Percentiles rank a stretch among this genome's conserved stretches.
These are phyloP conservation scores for Podaxis rugospora DNA, from an alignment of 768 basidiomycete genomes.

Conservation along the genomic window DNA sequence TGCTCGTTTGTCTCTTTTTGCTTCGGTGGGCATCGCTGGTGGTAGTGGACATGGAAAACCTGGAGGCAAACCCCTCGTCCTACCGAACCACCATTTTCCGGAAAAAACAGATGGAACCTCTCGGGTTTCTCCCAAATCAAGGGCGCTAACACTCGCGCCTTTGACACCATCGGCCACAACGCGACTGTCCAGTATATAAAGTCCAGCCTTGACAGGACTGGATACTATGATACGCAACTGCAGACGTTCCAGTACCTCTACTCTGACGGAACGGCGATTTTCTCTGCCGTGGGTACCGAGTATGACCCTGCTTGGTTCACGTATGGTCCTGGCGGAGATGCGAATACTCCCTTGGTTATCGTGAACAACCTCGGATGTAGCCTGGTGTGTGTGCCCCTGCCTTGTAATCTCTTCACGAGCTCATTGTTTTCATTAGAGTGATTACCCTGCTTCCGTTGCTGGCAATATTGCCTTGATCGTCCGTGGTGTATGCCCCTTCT, in stretches of 20 bases:
- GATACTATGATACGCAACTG: conserved; percentile 22
- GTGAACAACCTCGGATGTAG: conserved; percentile 24
- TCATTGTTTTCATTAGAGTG: conserved; percentile 11
- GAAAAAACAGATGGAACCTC: conserved; percentile 21
- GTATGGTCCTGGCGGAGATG: conserved; percentile 21
- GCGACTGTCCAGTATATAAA: conserved; percentile 26
- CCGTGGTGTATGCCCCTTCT: conserved; percentile 25
- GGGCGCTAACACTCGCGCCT: conserved; percentile 22
- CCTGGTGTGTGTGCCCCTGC: conserved; percentile 12
- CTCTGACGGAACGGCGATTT: conserved; percentile 20
- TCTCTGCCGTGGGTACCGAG: conserved; percentile 13
- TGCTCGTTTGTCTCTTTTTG: neutral
- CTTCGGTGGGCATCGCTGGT: neutral
- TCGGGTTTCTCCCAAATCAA: conserved; percentile 21
- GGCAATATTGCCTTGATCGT: conserved; percentile 25
- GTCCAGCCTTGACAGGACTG: conserved; percentile 20
- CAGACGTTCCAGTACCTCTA: conserved; percentile 27
- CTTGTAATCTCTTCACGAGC: neutral
- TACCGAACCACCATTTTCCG: conserved; percentile 13
- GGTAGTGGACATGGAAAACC: neutral
- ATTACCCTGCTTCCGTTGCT: conserved; percentile 21
- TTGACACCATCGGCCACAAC: conserved; percentile 26
- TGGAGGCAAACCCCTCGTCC: conserved; percentile 13
- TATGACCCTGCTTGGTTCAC: conserved; percentile 18
- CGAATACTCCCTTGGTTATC: conserved; percentile 20